Conservation (phyloP, 2,329 filamentous ascomycete species). For the Fusarium sacchari region DNA sequence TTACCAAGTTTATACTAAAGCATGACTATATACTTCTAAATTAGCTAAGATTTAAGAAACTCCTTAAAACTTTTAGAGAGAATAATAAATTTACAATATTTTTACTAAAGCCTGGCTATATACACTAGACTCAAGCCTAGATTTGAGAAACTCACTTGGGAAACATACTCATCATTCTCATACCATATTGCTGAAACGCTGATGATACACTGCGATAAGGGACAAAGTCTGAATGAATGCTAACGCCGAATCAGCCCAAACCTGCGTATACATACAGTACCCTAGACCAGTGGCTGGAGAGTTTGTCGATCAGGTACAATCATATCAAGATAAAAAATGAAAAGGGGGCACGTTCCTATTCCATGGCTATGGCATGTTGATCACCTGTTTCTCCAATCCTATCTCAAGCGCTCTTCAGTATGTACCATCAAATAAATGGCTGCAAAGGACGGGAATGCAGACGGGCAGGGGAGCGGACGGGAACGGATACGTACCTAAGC, state of each 20-base stretch:
- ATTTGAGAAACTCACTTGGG: neutral
- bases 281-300: neutral
- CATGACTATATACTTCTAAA: too few relatives aligned
- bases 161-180: neutral
- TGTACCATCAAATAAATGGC: neutral
- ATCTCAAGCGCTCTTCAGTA: neutral
- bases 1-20: too few relatives aligned
- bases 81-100: neutral
- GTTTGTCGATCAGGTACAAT: neutral
- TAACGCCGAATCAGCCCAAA: neutral
- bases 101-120: neutral
- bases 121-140: neutral
- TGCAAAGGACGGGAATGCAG: neutral
- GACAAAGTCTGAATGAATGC: neutral
- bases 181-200: neutral
- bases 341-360: neutral
- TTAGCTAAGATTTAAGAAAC: neutral
- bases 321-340: neutral
- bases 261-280: neutral
- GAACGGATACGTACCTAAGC: slow-evolving; percentile 20
- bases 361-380: neutral
- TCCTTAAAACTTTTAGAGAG: neutral
- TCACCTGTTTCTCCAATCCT: neutral
- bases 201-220: neutral
- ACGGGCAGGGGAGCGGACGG: neutral